Evolutionary conservation across 1,139 yeast genomes (phyloP), one percentile per base, ranked within the genome.

Genomic region (Arxiozyma telluris): DNA sequence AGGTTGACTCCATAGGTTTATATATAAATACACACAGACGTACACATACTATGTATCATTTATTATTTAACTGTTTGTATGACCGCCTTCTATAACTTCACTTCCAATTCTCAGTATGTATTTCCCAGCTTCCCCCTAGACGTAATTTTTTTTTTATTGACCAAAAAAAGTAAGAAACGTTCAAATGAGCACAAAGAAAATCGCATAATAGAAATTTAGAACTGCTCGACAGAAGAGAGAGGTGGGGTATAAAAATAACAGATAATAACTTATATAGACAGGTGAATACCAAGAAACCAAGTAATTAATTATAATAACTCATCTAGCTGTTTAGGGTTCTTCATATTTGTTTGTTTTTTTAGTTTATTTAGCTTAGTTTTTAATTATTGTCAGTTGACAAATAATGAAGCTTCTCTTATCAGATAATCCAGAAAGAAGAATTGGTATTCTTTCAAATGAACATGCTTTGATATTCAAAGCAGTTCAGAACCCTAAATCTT

Each of bases 401-500:
- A 45, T 18, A 27, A 67, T 67, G 71, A 58, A 59, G 38, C 64
- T 67, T 47, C 57, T 63, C 44, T 53, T 63, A 38, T 62, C 65
- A 15, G 63, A 59, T 30, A 57, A 58, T 41, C 64, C 62, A 23
- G 67, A 64, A 50, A 62, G 71, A 52, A 58, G 61, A 53, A 58
- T 67, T 47, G 70, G 69, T 8, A 59, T 67, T 41, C 61, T 61
- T 12, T 66, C 71, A 3, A 61, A 64, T 44, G 53, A 61, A 15
- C 63, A 61, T 58, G 69, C 68, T 6, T 50, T 67, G 46, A 59
- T 65, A 5, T 58, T 67, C 30, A 66, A 65, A 49, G 58, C 69
- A 15, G 64, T 65, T 7, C 21, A 41, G 8, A 38, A 43, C 17
- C 39, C n/a, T 5, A 20, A 49, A 9, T 55, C 57, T 20, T 54